These are phyloP conservation scores for Gymnopilus dilepis DNA, from an alignment of 768 basidiomycete species.

Conservation along the genomic window DNA sequence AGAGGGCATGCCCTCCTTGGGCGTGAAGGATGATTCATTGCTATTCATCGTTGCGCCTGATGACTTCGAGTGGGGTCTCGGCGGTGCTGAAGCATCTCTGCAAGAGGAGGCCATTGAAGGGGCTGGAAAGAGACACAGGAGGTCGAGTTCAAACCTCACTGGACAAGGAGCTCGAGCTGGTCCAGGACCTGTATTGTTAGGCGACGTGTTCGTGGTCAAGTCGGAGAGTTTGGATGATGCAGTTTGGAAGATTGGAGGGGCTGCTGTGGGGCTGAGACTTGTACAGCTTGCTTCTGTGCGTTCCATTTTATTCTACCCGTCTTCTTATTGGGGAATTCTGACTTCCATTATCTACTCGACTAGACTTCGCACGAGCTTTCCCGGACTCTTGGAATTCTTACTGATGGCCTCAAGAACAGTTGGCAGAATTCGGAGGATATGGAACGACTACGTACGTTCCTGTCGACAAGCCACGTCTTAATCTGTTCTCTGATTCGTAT, in stretches of 20 bases:
- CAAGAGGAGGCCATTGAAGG: not conserved
- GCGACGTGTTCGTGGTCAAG: slow-evolving; percentile 67
- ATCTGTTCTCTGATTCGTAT: not conserved
- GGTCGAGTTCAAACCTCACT: not conserved
- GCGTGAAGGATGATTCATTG: slow-evolving; percentile 31
- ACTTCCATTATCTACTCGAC: not conserved
- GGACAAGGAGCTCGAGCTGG: not conserved
- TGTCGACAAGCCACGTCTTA: not conserved
- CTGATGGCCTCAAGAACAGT: slow-evolving; percentile 78
- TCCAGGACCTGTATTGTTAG: slow-evolving; percentile 27
- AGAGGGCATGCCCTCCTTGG: slow-evolving; percentile 43
- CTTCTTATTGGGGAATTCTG: not conserved
- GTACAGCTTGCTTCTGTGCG: slow-evolving; percentile 78
- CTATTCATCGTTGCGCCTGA: slow-evolving; percentile 30
- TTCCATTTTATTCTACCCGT: slow-evolving; percentile 1
- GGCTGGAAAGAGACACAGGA: not conserved
- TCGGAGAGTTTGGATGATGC: slow-evolving; percentile 72
- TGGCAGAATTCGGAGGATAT: slow-evolving; percentile 97
- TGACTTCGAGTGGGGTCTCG: slow-evolving; percentile 29
- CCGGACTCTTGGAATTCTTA: slow-evolving; percentile 69
- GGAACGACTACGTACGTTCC: slow-evolving; percentile 77
- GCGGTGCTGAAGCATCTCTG: slow-evolving; percentile 3
- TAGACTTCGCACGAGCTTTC: slow-evolving; percentile 82
- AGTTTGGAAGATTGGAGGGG: slow-evolving; percentile 85
- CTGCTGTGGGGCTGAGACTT: slow-evolving; percentile 71